A percentile compares a stretch with the other conserved stretches of the same genome.
phyloP scores from a whole-genome alignment of 495 filamentous ascomycete species.

The Neurospora sp. region DNA sequence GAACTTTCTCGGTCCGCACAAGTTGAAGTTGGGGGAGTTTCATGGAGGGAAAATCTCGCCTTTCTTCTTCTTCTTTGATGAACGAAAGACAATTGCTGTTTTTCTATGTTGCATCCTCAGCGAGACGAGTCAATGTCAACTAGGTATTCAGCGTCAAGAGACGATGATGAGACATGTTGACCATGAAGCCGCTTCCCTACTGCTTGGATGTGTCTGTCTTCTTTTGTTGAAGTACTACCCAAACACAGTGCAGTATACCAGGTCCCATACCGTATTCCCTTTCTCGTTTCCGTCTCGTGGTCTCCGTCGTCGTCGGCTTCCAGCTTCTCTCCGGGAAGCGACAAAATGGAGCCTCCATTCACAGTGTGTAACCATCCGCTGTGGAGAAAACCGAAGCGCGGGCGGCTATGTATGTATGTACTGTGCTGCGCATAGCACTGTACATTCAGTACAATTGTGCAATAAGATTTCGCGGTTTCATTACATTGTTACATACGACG shows the following conservation, averaged over 20 bases:
- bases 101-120: neutral
- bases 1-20: neutral
- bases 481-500: neutral
- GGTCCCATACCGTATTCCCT: neutral
- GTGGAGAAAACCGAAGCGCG: neutral
- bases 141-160: neutral
- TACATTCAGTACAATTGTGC: neutral
- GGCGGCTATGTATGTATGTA: neutral
- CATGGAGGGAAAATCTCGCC: neutral
- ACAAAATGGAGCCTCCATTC: neutral
- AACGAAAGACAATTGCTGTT: neutral
- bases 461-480: neutral
- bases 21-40: neutral
- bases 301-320: neutral
- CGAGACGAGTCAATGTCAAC: neutral
- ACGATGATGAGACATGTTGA: neutral
- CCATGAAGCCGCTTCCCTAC: neutral
- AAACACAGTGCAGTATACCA: neutral
- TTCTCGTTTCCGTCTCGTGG: neutral
- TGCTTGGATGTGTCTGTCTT: neutral
- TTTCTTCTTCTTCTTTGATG: neutral
- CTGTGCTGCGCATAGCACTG: neutral
- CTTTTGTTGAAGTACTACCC: too few relatives aligned
- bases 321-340: neutral
- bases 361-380: neutral